Percentiles rank a stretch among this genome's conserved stretches.
These are phyloP conservation scores for Kwoniella shivajii DNA, from an alignment of 1,284 basidiomycete species.

Conservation along the genomic window DNA sequence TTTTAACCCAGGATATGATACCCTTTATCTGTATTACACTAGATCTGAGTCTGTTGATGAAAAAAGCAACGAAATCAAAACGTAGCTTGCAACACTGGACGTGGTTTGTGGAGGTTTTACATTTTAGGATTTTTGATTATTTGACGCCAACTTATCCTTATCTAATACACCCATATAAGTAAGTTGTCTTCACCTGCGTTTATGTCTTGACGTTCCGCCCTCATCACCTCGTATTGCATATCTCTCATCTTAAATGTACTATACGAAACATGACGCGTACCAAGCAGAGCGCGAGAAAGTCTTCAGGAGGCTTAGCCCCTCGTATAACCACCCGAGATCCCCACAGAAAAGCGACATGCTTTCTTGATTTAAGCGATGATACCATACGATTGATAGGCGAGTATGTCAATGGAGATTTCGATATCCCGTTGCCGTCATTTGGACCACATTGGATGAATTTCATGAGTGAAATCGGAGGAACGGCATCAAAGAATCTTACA, in stretches of 20 bases:
- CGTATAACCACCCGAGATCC: neutral
- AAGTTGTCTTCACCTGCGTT: too few species aligned
- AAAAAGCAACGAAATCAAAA: neutral
- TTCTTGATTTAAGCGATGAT: neutral
- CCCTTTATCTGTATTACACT: neutral
- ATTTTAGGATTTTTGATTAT: too few species aligned
- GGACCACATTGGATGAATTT: neutral
- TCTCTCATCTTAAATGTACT: too few species aligned
- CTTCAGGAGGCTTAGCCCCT: neutral
- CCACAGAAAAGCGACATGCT: too few species aligned
- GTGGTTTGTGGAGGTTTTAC: neutral
- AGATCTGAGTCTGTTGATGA: too few species aligned
- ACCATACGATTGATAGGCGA: neutral
- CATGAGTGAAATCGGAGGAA: neutral
- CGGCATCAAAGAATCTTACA: neutral
- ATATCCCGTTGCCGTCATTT: neutral
- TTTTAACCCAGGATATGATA: slow-evolving; percentile 4
- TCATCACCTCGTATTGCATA: neutral
- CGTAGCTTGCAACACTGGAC: neutral
- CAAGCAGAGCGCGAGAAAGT: neutral
- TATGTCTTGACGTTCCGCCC: too few species aligned
- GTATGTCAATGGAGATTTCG: neutral
- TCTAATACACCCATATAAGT: neutral
- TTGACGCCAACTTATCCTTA: too few species aligned
- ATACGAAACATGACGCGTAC: neutral